Evolutionary conservation across 352 stramenopile genomes (phyloP).

Genomic region (Phytophthora pseudosyringae): DNA sequence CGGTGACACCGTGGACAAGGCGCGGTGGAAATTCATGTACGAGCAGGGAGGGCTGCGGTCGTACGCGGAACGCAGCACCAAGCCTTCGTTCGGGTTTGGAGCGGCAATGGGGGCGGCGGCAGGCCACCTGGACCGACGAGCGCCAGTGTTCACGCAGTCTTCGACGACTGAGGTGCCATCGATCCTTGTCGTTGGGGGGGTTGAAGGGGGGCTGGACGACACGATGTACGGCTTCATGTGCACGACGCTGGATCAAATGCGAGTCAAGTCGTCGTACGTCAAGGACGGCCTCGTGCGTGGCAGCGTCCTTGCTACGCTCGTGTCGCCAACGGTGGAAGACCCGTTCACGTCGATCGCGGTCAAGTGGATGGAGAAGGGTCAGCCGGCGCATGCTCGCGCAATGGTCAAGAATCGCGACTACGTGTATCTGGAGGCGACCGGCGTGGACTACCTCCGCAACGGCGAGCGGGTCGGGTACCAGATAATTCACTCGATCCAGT

Average conservation of each 20-base stretch:
- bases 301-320: slow-evolving; percentile 46
- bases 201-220: slow-evolving; percentile 54
- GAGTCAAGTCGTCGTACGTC: slow-evolving; percentile 50
- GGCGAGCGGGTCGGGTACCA: slow-evolving; percentile 68
- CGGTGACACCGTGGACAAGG: slow-evolving; percentile 29
- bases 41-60: slow-evolving; percentile 37
- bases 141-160: slow-evolving; percentile 13
- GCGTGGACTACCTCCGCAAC: slow-evolving; percentile 50
- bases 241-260: slow-evolving; percentile 42
- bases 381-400: slow-evolving; percentile 34
- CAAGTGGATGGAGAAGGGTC: slow-evolving; percentile 58
- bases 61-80: slow-evolving; percentile 35
- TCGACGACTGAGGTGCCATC: slow-evolving; percentile 21
- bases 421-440: slow-evolving; percentile 56
- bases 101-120: slow-evolving; percentile 18
- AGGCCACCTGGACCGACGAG: slow-evolving; percentile 20
- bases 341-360: slow-evolving; percentile 47
- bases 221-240: slow-evolving; percentile 40
- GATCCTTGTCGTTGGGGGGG: slow-evolving; percentile 35
- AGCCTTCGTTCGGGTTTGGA: slow-evolving; percentile 10
- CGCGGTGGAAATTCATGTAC: slow-evolving; percentile 42
- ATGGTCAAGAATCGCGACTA: slow-evolving; percentile 60
- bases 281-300: slow-evolving; percentile 42
- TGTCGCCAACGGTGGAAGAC: slow-evolving; percentile 37
- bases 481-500: slow-evolving; percentile 63